Evolutionary conservation across 805 yeast species (phyloP), one percentile per base, ranked within the genome.

Genomic region (Cyberlindnera galapagoensis): DNA sequence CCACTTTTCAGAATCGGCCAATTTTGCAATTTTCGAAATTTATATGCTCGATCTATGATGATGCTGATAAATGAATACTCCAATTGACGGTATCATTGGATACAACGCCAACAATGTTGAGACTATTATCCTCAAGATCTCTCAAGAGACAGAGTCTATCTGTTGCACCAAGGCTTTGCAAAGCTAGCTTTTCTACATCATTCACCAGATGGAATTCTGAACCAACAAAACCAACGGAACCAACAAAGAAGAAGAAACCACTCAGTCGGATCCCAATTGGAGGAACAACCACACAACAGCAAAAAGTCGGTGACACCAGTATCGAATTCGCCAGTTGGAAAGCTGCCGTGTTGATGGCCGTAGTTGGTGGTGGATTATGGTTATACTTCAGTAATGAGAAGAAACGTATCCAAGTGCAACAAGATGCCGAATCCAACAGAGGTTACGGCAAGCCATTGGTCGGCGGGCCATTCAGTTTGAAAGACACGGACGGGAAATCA

Each of bases 391-490:
- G 71, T 29, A 63, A 63, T 31, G 95, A 90, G 52, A 88, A 86
- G 66, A 74, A 74, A 53, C 74, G 85, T 55, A 52, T 88, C 27
- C 74, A 76, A 43, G 64, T 77, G 18, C 81, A 83, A 50, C 79
- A 75, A 46, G 86, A 80, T 49, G 94, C 87, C 13, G 94, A 85
- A 47, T 72, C 80, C 34, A 85, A 83, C 52, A 72, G 90, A 59
- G 92, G 95, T 12, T 68, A 81, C 48, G 98, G 98, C 15, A 86
- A 79, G 53, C 97, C 97, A 2, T 65, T 83, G 28, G 81, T 92
- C 40, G 98, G 98, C 14, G 97, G 97, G 0, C 80, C 86, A 9
- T 92, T 92, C 58, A 62, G 69, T 35, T 62, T 92, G 40, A 60
- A 71, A 7, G 95, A 90, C 54, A 67, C 71, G 21, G 60, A 86